Conservation (phyloP, 495 filamentous ascomycete genomes). For the Hypoxylon perforatum region DNA sequence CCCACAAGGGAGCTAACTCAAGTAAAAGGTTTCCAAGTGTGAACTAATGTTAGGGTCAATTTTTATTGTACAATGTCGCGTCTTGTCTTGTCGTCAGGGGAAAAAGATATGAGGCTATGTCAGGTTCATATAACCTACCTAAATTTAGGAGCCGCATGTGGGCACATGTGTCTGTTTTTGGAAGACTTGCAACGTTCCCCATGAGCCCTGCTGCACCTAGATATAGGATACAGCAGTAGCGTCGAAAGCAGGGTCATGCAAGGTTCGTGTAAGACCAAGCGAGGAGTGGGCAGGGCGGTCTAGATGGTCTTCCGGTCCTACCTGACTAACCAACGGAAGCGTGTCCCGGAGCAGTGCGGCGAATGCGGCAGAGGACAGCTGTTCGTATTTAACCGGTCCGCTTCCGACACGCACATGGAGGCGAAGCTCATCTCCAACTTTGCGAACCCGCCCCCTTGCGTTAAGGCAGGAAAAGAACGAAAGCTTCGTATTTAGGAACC, state of each 20-base stretch:
- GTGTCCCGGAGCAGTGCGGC: background rate
- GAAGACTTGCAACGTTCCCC: background rate
- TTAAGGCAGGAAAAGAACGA: constrained; percentile 6
- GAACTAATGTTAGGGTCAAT: too few relatives aligned
- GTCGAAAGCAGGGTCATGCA: background rate
- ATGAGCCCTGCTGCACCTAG: background rate
- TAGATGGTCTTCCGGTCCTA: background rate
- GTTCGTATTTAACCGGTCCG: constrained; percentile 22
- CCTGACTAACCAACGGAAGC: background rate
- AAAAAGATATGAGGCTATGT: too few relatives aligned
- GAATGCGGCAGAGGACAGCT: background rate
- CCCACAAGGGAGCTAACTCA: background rate
- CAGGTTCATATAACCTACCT: too few relatives aligned
- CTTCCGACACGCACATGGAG: constrained; percentile 2
- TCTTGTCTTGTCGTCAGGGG: too few relatives aligned
- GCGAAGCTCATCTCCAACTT: background rate
- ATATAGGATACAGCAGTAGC: background rate
- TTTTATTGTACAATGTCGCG: too few relatives aligned
- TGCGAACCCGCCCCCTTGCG: constrained; percentile 20
- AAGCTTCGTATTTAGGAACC: constrained; percentile 20
- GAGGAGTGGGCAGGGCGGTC: background rate
- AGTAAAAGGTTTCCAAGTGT: too few relatives aligned
- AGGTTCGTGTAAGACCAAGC: background rate
- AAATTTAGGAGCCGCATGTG: background rate
- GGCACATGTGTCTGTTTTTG: background rate